Conservation (phyloP, 306 rosid species). For the Myrica gale region DNA sequence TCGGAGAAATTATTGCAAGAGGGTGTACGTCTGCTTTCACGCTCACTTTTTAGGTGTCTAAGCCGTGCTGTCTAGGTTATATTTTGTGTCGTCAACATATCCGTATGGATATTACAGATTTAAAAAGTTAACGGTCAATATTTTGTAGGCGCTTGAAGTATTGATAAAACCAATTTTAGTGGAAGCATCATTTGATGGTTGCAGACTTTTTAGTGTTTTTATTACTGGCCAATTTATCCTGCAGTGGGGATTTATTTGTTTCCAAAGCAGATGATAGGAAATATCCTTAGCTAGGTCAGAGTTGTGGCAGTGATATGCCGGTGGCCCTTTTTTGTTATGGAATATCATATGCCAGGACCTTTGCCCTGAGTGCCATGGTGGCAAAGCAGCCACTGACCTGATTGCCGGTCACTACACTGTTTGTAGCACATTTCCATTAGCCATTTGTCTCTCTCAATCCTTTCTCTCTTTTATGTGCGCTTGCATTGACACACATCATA, state of each 20-base stretch:
- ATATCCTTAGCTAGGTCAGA: no score
- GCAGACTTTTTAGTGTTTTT: no score
- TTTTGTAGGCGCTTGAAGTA: no score
- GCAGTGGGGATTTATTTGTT: not conserved
- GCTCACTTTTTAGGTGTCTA: not conserved
- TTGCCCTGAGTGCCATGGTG: not conserved
- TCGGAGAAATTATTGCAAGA: slow-evolving; percentile 11
- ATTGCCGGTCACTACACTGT: not conserved
- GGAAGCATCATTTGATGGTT: not conserved
- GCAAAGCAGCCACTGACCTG: not conserved
- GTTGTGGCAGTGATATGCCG: no score
- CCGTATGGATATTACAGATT: not conserved
- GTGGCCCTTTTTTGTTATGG: no score
- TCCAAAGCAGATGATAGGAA: not conserved
- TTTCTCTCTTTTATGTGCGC: not conserved
- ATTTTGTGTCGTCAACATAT: not conserved
- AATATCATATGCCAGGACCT: not conserved
- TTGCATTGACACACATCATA: not conserved
- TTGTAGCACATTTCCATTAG: not conserved
- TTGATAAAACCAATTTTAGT: not conserved
- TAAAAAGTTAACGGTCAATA: no score
- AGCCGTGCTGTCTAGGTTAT: not conserved
- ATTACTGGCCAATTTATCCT: not conserved
- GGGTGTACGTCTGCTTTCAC: slow-evolving; percentile 9
- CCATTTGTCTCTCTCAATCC: not conserved